Conservation (phyloP, 495 filamentous ascomycete species). For the Neurospora intermedia region DNA sequence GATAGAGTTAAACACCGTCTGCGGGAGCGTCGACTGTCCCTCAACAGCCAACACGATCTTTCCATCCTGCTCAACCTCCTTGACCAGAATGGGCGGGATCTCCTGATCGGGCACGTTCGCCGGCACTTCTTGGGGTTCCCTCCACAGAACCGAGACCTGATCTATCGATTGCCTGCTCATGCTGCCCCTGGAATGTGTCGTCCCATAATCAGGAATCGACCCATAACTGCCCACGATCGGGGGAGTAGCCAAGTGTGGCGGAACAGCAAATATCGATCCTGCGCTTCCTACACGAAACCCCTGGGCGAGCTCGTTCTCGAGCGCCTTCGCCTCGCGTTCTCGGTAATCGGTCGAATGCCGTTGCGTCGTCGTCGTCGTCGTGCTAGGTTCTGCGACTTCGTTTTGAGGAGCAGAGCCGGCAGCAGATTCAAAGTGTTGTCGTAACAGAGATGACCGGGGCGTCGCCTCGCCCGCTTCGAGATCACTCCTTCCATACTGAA, state of each 20-base stretch:
- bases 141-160: constrained; percentile 61
- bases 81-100: constrained; percentile 69
- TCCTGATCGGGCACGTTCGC: constrained; percentile 46
- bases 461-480: constrained; percentile 24
- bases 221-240: constrained; percentile 58
- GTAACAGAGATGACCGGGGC: constrained; percentile 26
- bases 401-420: constrained; percentile 11
- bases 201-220: constrained; percentile 57
- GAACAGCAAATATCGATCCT: constrained; percentile 47
- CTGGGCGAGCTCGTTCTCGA: constrained; percentile 25
- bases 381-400: constrained; percentile 12
- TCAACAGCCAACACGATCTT: constrained; percentile 71
- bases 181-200: constrained; percentile 46
- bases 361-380: constrained; percentile 5
- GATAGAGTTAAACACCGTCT: constrained; percentile 94
- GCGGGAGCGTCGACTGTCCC: constrained; percentile 86
- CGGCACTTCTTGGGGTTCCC: constrained; percentile 51
- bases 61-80: constrained; percentile 81
- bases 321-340: constrained; percentile 31
- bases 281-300: constrained; percentile 24
- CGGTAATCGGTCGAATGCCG: constrained; percentile 20
- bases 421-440: constrained; percentile 28
- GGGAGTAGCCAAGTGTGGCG: constrained; percentile 53
- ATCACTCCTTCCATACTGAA: constrained; percentile 24
- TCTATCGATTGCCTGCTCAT: constrained; percentile 58